Evolutionary conservation across 1,284 basidiomycete species (phyloP).

Genomic region (Spongispora temasekensis): DNA sequence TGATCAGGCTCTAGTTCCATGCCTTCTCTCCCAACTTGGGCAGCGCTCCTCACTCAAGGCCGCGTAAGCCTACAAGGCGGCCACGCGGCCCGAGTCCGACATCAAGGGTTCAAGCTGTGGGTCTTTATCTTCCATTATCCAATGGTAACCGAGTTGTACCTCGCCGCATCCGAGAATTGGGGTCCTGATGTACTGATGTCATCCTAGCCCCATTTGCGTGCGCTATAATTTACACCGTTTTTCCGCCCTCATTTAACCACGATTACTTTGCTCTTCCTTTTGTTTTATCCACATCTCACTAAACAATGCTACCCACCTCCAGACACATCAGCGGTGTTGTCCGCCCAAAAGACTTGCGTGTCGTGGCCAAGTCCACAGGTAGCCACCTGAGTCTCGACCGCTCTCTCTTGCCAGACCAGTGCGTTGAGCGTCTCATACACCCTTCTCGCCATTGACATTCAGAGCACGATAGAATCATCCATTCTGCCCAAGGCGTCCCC

Average conservation of each 20-base stretch:
- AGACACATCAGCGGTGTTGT: constrained; percentile 42
- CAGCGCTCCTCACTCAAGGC: too few relatives aligned
- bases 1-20: too few relatives aligned
- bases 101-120: too few relatives aligned
- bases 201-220: constrained; percentile 12
- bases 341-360: constrained; percentile 41
- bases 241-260: constrained; percentile 11
- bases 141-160: too few relatives aligned
- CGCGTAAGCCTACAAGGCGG: too few relatives aligned
- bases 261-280: not conserved
- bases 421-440: constrained; percentile 32
- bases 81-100: too few relatives aligned
- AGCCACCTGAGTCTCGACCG: constrained; percentile 39
- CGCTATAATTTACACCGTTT: not conserved
- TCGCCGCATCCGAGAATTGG: not conserved
- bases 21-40: too few relatives aligned
- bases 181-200: constrained; percentile 34
- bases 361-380: constrained; percentile 41
- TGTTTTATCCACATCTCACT: not conserved
- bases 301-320: constrained; percentile 17
- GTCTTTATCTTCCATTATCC: too few relatives aligned
- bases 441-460: constrained; percentile 41
- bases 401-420: constrained; percentile 37
- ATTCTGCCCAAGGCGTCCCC: not conserved
- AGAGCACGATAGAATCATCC: constrained; percentile 29